Base-by-base conservation (phyloP, 108 stramenopile genomes). In the Cyclostephanos invisitatus region DNA sequence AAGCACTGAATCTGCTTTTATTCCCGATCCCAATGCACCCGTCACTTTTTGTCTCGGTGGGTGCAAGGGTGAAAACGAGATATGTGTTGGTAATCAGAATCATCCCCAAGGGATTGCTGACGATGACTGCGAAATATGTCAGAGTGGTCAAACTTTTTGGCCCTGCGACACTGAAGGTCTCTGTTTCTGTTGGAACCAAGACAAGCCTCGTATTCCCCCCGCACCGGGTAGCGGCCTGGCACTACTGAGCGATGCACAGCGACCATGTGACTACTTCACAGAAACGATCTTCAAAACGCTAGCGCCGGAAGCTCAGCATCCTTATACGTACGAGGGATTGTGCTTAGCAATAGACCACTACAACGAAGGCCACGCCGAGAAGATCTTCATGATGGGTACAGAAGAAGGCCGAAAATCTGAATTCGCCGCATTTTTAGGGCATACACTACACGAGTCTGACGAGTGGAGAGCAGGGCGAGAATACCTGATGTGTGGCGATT, bases 351-450 rank as follows among this genome's bases (percentile, higher is more conserved):
- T 80, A 40, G 78, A 80, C 51, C 29, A 68, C 37, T 80, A 80
- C 68, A 80, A 80, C 56, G 72, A 73, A 17, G 67, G 67, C 35
- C 78, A 80, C 56, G 78, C 72, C 1, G 78, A 80, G 42, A 80
- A 80, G 47, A 73, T 73, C 25, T 80, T 80, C 47, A 80, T 80
- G 78, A 80, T 80, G 78, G 78, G 78, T 2, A 64, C 78, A 40
- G 72, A 73, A 25, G 62, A 73, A 5, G 68, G 73, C 37, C 53
- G 65, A 25, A 80, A 73, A 46, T 25, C 71, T n/a, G 78, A 80
- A 56, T 50, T 80, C 29, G 78, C 78, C 1, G 38, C 71, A 0
- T 80, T 80, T 14, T 56, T 80, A 0, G 78, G 78, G 0, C 60
- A 80, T 25, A 80, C 78, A 0, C 61, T 80, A 3, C 78, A 80